A percentile compares a stretch with the other conserved stretches of the same genome.
These are phyloP conservation scores for Globisporangium sylvaticum DNA, from an alignment of 352 stramenopile genomes.

Conservation along the genomic window DNA sequence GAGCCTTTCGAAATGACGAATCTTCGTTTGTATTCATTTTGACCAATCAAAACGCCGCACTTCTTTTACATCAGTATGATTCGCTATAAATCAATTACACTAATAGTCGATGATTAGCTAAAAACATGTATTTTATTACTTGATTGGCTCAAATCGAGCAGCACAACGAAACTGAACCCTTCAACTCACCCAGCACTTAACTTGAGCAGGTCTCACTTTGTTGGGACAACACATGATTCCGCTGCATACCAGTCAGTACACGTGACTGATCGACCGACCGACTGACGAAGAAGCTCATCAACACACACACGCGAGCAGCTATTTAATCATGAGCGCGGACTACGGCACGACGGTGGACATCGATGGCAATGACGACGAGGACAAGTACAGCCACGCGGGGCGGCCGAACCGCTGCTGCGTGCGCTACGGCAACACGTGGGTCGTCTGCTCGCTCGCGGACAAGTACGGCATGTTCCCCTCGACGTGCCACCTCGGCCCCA, in stretches of 20 bases:
- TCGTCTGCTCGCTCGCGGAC: slow-evolving; percentile 48
- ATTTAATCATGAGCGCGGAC: background rate
- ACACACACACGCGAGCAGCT: background rate
- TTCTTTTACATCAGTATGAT: background rate
- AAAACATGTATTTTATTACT: too few relatives aligned
- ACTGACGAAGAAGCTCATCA: slow-evolving; percentile 5
- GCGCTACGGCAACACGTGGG: slow-evolving; percentile 52
- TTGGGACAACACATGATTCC: background rate
- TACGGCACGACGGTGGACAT: slow-evolving; percentile 15
- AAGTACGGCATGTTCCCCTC: slow-evolving; percentile 54
- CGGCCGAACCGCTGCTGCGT: slow-evolving; percentile 28
- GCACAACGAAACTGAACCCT: background rate
- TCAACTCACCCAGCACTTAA: background rate
- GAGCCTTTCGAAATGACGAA: background rate
- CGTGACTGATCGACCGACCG: background rate
- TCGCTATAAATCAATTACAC: background rate
- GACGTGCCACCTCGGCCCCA: slow-evolving; percentile 64
- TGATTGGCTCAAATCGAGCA: background rate
- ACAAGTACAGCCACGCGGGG: slow-evolving; percentile 12
- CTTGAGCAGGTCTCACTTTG: background rate
- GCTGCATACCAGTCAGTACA: background rate
- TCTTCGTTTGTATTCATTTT: background rate
- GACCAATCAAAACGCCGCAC: background rate
- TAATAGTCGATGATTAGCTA: background rate
- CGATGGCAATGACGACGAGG: slow-evolving; percentile 1